Base-by-base conservation (phyloP, 495 filamentous ascomycete species). In the Aspergillus mulundensis region DNA sequence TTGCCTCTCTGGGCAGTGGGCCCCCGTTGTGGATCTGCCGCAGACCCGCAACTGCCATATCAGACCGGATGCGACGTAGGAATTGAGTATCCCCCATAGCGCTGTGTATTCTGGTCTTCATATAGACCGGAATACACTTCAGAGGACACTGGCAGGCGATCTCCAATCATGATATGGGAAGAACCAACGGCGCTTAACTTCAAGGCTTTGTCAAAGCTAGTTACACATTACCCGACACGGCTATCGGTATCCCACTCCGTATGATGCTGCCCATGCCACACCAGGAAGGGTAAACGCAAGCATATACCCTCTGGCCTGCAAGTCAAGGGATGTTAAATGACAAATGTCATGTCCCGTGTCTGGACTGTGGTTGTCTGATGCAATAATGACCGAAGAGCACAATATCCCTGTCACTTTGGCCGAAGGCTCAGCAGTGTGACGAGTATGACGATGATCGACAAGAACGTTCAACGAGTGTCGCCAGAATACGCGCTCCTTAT, bases 211-310 rank as follows among this genome's bases (percentile, higher is more conserved):
- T 36, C 11, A 11, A 36, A 2, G 12, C 12, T 3, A 36, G 2
- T 36, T 7, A 11, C 20, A 7, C 18, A 20, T 48, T 5, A 34
- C 45, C 45, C 19, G 45, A 36, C n/a, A 34, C 45, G 24, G 21
- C 43, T 23, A 25, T 25, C 49, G 32, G 32, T 36, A 36, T 36
- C 7, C 2, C 32, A 11, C 32, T 36, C 32, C 32, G n/a, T 40
- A 50, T 63, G 61, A 63, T 23, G 30, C 36, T 44, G 49, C 49
- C 62, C 59, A 56, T 57, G 62, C 62, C 62, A 55, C 58, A 61
- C 32, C 53, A 50, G 28, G 49, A 44, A 34, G 3, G 46, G 57
- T 39, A 59, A 52, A 45, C 11, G 43, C 47, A 28, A n/a, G 5
- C n/a, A 38, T 38, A 25, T n/a, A n/a, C 43, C 20, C n/a, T n/a